Percentiles rank a stretch among this genome's conserved stretches.
Evolutionary conservation across 305 asterid genomes (phyloP).

Genomic region (Rubia balearica): DNA sequence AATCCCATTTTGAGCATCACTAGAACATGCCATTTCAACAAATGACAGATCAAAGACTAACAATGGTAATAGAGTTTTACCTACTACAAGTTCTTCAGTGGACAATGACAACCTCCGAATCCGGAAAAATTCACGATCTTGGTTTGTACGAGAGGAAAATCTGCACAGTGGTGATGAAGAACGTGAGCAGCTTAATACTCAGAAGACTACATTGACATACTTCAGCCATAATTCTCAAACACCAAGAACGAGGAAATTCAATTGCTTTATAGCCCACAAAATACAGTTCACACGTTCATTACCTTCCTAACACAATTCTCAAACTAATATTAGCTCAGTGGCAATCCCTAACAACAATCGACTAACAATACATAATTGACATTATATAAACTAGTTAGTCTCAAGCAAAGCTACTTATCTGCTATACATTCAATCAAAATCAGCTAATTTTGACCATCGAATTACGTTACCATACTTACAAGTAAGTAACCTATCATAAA

Average conservation of each 20-base stretch:
- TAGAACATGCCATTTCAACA: not conserved
- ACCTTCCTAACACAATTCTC: not conserved
- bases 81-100: conserved; percentile 31
- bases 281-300: not conserved
- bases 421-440: not conserved
- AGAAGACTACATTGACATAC: not conserved
- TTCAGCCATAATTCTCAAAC: not conserved
- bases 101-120: conserved; percentile 46
- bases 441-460: not conserved
- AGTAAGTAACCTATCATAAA: not conserved
- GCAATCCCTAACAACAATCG: too few relatives aligned
- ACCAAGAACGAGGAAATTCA: not conserved
- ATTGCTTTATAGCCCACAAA: not conserved
- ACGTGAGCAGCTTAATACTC: too few relatives aligned
- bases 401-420: not conserved
- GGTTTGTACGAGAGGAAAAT: conserved; percentile 63
- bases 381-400: too few relatives aligned
- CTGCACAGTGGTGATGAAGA: conserved; percentile 32
- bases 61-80: conserved; percentile 21
- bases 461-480: not conserved
- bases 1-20: not conserved
- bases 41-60: not conserved
- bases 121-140: conserved; percentile 78
- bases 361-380: too few relatives aligned
- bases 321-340: not conserved